Base-by-base conservation (phyloP, 2,329 filamentous ascomycete genomes). In the Helotiales sp. region DNA sequence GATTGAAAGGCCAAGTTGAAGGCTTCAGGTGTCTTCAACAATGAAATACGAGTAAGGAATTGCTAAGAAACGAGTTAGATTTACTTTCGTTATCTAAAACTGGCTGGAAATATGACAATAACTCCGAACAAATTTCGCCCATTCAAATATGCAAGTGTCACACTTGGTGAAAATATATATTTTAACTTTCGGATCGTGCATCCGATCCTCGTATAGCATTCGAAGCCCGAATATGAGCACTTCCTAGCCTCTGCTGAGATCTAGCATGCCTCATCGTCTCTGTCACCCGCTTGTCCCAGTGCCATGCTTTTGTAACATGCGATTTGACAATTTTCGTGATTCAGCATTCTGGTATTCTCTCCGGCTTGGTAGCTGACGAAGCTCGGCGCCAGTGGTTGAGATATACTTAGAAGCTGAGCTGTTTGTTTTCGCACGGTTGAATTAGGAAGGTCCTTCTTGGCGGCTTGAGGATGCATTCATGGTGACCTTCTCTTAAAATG, bases 1-100 rank as follows among this genome's bases (percentile, higher is more conserved):
- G 45, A 24, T 11, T 49, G 45, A 50, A 54, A 5, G 61, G 61
- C 61, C 47, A 63, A 20, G 30, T 63, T 17, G 61, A 30, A 2
- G 49, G 61, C 2, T 43, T 62, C 20, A 62, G 30, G 22, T 62
- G 43, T 47, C 60, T 2, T 30, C 47, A 10, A 10, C 37, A 40
- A 24, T 11, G n/a, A 62, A 62, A 32, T 40, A 62, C 3, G 47
- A 52, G 32, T 62, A 54, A 3, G 60, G 60, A 22, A 62, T 50
- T 43, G 40, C 60, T 54, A 13, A 17, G 37, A 17, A 15, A 15
- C 17, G 2, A 17, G 37, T 40, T 15, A 40, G 37, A n/a, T n/a
- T n/a, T n/a, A n/a, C n/a, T n/a, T n/a, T n/a, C n/a, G n/a, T n/a
- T n/a, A n/a, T n/a, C n/a, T n/a, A n/a, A n/a, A n/a, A n/a, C n/a